These are phyloP conservation scores for Cerioporus squamosus DNA, from an alignment of 1,284 basidiomycete genomes.

Conservation along the genomic window DNA sequence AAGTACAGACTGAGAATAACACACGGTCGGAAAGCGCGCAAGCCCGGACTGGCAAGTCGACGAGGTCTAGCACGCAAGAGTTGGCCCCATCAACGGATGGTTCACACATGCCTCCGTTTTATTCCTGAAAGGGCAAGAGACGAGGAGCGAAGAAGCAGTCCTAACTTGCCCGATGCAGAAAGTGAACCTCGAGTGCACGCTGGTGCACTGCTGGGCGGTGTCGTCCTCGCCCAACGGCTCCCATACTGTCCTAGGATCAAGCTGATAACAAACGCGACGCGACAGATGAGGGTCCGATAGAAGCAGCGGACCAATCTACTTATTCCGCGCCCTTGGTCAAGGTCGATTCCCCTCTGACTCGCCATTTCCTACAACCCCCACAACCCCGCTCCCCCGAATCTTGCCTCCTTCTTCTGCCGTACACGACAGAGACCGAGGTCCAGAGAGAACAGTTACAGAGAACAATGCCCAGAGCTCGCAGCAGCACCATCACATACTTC, in stretches of 20 bases:
- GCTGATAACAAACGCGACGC: slow-evolving; percentile 14
- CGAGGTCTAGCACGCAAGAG: no score
- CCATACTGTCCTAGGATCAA: slow-evolving; percentile 15
- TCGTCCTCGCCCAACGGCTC: not conserved
- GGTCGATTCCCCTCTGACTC: no score
- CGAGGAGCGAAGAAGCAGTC: not conserved
- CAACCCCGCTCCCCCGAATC: not conserved
- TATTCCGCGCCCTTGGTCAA: not conserved
- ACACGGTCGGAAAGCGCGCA: no score
- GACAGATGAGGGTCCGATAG: slow-evolving; percentile 12
- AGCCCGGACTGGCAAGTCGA: no score
- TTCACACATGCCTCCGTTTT: no score
- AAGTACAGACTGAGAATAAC: no score
- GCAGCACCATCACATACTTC: slow-evolving; percentile 1
- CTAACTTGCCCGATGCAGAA: slow-evolving; percentile 9
- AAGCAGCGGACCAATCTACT: slow-evolving; percentile 3
- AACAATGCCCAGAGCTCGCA: slow-evolving; percentile 2
- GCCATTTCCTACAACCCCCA: not conserved
- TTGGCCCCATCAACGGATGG: no score
- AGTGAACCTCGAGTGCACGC: not conserved
- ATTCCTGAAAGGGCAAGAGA: not conserved
- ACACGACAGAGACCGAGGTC: not conserved
- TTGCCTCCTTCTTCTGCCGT: not conserved
- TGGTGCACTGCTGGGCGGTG: not conserved
- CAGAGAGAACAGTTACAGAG: not conserved